Conservation (phyloP, 2,329 filamentous ascomycete species). For the Parastagonospora avenae region DNA sequence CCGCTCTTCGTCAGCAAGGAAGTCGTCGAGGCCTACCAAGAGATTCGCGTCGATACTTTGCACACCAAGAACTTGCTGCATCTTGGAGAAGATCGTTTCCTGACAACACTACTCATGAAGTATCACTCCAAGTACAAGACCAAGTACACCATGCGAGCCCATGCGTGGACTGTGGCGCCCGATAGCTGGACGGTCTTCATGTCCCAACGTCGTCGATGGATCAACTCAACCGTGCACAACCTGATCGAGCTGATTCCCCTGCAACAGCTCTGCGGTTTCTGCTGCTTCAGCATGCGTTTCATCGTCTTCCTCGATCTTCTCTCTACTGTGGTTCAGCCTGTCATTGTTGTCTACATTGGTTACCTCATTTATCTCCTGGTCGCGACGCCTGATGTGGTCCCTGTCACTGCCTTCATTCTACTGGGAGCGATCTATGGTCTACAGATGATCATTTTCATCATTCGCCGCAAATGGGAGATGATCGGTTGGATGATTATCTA, state of each 20-base stretch:
- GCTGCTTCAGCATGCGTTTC: slow-evolving; percentile 99
- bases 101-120: slow-evolving; percentile 93
- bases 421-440: slow-evolving; percentile 96
- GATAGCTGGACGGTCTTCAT: slow-evolving; percentile 94
- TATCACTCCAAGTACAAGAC: slow-evolving; percentile 95
- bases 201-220: slow-evolving; percentile 98
- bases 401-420: slow-evolving; percentile 85
- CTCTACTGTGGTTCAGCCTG: slow-evolving; percentile 88
- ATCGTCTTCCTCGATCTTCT: slow-evolving; percentile 93
- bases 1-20: slow-evolving; percentile 95
- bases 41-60: slow-evolving; percentile 94
- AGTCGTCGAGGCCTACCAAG: slow-evolving; percentile 83
- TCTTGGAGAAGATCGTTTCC: slow-evolving; percentile 94
- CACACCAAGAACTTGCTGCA: slow-evolving; percentile 99
- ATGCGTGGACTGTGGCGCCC: slow-evolving; percentile 96
- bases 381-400: slow-evolving; percentile 67
- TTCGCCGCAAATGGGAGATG: slow-evolving; percentile 99
- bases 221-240: slow-evolving; percentile 99
- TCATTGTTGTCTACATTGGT: slow-evolving; percentile 84
- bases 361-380: slow-evolving; percentile 83
- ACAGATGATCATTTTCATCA: slow-evolving; percentile 94
- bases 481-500: slow-evolving; percentile 99
- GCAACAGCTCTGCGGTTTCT: slow-evolving; percentile 96
- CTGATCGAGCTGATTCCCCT: slow-evolving; percentile 93
- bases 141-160: slow-evolving; percentile 90